Evolutionary conservation across 192 early-diverging fungal genomes (phyloP), one percentile per base, ranked within the genome.

Genomic region (Thamnidium elegans): DNA sequence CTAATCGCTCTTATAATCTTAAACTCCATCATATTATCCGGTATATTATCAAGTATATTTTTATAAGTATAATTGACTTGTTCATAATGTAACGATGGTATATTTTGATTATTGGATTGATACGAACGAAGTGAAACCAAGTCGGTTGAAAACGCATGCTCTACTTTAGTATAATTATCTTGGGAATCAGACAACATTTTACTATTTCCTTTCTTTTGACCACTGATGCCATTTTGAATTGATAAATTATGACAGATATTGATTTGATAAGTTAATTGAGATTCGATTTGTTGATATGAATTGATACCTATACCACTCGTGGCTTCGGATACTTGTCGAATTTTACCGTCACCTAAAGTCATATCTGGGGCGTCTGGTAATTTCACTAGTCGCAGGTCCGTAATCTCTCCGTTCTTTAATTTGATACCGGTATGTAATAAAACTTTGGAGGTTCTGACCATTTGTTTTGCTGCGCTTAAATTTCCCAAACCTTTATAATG

Each of bases 21-120:
- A 8, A 93, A 63, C 21, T 87, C 84, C 75, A 91, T 70, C 46
- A 91, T 87, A 55, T 91, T 89, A 10, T 73, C 32, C 4, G 76
- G 78, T n/a, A 93, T 58, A 43, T 91, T 82, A 23, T 70, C 55
- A 31, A 62, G 42, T 11, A 53, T 65, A 30, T 63, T 76, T 50
- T 75, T 64, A 54, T 87, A 85, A n/a, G 68, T 70, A 52, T 89
- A 79, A 6, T 75, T 64, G 3, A 81, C 78, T 62, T 86, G 84
- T 62, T 76, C 77, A 65, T 83, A 89, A 66, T 81, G 80, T 32
- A 84, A 84, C 0, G 77, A 62, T 4, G 79, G 80, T 7, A 74
- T 54, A 30, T 69, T 53, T 34, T 73, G 63, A 30, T 68, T 26
- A 1, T 78, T 76, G 10, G 63, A 70, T 19, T 66, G 59, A 9